A percentile compares a stretch with the other conserved stretches of the same genome.
These are phyloP conservation scores for Tricholoma hemisulphureum DNA, from an alignment of 768 basidiomycete genomes.

Conservation along the genomic window DNA sequence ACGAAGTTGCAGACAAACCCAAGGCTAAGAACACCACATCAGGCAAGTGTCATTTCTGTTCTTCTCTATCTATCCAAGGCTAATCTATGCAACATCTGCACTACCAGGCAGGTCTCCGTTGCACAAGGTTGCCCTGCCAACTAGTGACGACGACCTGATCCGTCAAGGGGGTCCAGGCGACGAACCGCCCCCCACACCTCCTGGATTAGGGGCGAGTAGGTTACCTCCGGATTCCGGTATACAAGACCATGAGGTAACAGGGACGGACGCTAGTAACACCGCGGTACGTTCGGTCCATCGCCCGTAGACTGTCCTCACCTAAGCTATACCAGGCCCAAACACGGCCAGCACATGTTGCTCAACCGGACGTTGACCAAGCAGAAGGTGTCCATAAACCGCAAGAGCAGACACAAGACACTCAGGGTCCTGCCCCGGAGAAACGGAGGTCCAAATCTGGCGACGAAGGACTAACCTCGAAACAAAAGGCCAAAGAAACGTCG, in stretches of 20 bases:
- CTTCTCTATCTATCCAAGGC: not conserved
- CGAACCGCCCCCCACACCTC: not conserved
- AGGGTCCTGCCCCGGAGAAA: not conserved
- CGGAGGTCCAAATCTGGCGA: not conserved
- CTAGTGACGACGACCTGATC: not conserved
- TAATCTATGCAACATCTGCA: not conserved
- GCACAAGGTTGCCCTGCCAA: not conserved
- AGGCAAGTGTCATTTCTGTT: not conserved
- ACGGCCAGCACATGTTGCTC: not conserved
- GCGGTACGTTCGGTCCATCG: not conserved
- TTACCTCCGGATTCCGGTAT: not conserved
- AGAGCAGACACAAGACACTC: not conserved
- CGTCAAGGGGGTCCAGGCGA: not conserved
- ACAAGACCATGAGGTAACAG: not conserved
- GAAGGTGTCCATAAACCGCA: not conserved
- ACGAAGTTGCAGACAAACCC: slow-evolving; percentile 1
- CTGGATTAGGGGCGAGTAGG: not conserved
- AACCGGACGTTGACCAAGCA: not conserved
- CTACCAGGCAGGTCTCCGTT: not conserved
- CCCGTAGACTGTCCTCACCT: not conserved
- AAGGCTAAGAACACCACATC: not conserved
- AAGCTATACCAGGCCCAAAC: not conserved
- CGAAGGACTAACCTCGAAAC: not conserved
- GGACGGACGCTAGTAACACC: not conserved
- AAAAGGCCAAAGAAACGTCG: not conserved